These are phyloP conservation scores for Penstemon barbatus DNA, from an alignment of 257 asterid genomes.

Conservation along the genomic window DNA sequence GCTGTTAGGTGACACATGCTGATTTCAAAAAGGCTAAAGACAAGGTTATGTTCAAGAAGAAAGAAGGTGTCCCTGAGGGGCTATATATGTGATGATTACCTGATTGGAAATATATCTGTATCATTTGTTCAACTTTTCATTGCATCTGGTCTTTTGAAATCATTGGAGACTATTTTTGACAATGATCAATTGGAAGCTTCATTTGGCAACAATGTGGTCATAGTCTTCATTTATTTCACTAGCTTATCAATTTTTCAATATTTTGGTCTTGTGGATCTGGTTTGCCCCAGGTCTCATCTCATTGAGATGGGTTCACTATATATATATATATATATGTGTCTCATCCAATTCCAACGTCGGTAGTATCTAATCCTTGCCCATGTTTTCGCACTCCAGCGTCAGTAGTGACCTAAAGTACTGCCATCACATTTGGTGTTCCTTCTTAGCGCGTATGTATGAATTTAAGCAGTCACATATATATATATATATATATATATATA, in stretches of 20 bases:
- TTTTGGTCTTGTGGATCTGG: neutral
- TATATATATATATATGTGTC: no score
- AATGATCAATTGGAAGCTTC: neutral
- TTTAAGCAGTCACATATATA: no score
- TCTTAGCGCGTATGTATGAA: no score
- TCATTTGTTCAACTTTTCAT: conserved; percentile 3
- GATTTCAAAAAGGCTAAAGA: conserved; percentile 62
- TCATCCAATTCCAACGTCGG: no score
- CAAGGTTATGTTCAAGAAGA: conserved; percentile 62
- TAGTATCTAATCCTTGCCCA: no score
- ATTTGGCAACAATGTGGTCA: conserved; percentile 4
- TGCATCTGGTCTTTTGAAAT: neutral
- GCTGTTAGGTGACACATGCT: conserved; percentile 43
- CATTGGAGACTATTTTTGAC: conserved; percentile 13
- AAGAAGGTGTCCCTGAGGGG: conserved; percentile 64
- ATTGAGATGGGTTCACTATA: no score
- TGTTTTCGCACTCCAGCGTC: no score
- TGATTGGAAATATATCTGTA: conserved; percentile 6
- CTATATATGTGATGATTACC: conserved; percentile 45
- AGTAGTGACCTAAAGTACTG: no score
- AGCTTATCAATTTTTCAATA: neutral
- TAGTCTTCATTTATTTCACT: neutral
- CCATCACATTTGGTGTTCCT: no score
- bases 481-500: no score
- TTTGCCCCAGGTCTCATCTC: no score